These are phyloP conservation scores for Mortierella sp. DNA, from an alignment of 371 early-diverging fungal species.

Conservation along the genomic window DNA sequence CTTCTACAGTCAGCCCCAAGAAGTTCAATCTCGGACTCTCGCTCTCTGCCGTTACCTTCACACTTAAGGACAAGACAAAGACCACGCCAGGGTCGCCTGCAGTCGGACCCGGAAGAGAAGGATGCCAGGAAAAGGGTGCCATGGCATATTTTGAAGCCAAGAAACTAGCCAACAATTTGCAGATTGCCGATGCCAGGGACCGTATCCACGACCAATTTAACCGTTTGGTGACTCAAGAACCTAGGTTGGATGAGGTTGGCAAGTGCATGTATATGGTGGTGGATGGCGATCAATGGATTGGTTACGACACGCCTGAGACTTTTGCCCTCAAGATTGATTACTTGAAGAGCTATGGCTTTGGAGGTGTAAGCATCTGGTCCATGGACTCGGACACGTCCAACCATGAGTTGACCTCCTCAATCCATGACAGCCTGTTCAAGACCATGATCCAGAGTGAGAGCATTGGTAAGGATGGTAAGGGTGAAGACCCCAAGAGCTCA, in stretches of 20 bases:
- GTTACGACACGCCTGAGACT: conserved; percentile 44
- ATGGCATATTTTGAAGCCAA: conserved; percentile 45
- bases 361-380: conserved; percentile 51
- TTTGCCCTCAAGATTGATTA: conserved; percentile 39
- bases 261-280: conserved; percentile 54
- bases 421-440: conserved; percentile 28
- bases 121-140: conserved; percentile 49
- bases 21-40: conserved; percentile 50
- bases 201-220: conserved; percentile 23
- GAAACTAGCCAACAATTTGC: conserved; percentile 31
- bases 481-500: too few species aligned
- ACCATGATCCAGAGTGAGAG: conserved; percentile 17
- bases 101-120: conserved; percentile 36
- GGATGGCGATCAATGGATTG: conserved; percentile 44
- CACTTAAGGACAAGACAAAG: conserved; percentile 37
- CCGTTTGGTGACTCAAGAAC: conserved; percentile 34
- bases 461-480: not conserved
- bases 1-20: conserved; percentile 32
- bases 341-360: conserved; percentile 35
- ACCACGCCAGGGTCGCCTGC: conserved; percentile 42
- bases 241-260: conserved; percentile 28
- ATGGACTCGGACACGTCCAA: conserved; percentile 47
- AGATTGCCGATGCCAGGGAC: conserved; percentile 18
- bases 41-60: conserved; percentile 48
- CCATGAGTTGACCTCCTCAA: conserved; percentile 40